Evolutionary conservation across 257 asterid genomes (phyloP).

Genomic region (Plantago major): DNA sequence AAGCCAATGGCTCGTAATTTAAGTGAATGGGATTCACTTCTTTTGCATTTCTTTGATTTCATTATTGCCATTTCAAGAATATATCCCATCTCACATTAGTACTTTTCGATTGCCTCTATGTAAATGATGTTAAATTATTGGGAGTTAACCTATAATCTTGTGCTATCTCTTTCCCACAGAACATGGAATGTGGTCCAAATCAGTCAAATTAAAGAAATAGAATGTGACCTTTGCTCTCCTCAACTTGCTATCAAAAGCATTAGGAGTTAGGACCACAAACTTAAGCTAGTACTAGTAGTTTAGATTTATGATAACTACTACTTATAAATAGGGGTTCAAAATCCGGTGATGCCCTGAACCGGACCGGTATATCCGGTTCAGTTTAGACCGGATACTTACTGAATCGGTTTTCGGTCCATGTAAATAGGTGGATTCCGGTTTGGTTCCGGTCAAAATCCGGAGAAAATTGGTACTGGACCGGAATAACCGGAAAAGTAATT

Average conservation of each 20-base stretch:
- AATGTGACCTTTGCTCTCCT: constrained; percentile 25
- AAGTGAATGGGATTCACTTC: constrained; percentile 15
- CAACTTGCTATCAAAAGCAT: constrained; percentile 24
- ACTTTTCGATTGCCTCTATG: constrained; percentile 20
- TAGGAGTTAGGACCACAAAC: constrained; percentile 27
- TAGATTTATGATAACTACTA: too few relatives aligned
- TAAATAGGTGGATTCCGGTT: too few relatives aligned
- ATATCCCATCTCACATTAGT: constrained; percentile 18
- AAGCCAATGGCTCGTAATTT: constrained; percentile 27
- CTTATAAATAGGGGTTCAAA: too few relatives aligned
- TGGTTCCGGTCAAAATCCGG: too few relatives aligned
- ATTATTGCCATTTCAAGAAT: constrained; percentile 27
- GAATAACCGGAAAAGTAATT: too few relatives aligned
- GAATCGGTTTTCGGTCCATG: too few relatives aligned
- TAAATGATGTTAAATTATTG: constrained; percentile 13
- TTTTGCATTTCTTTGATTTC: constrained; percentile 18
- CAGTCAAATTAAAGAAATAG: constrained; percentile 10
- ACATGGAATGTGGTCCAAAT: constrained; percentile 35
- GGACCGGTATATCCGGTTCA: too few relatives aligned
- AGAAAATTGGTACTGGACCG: too few relatives aligned
- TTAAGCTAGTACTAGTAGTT: constrained; percentile 7
- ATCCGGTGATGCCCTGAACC: too few relatives aligned
- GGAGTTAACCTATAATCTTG: constrained; percentile 14
- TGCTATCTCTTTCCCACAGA: constrained; percentile 18
- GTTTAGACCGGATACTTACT: too few relatives aligned